Evolutionary conservation across 441 rosid genomes (phyloP), one percentile per base, ranked within the genome.

Genomic region (Erysimum cheiri): DNA sequence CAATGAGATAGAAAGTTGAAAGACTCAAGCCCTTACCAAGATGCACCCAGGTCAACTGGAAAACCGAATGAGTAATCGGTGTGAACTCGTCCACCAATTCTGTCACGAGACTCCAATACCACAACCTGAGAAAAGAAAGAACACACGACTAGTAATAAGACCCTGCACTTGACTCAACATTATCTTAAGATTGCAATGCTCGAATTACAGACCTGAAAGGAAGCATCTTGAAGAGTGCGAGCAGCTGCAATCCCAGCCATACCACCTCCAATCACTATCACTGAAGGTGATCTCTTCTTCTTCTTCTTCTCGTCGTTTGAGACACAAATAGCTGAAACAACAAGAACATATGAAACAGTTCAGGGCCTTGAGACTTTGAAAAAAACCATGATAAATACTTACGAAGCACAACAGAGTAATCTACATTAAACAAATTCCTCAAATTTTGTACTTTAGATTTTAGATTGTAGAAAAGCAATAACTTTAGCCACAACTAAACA

Each of bases 41-140:
- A 90, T 64, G 99, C 98, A 67, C 98, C 98, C 29, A 92, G 81
- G 80, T 95, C 99, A 55, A 95, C 84, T 15, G 99, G 99, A 79
- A 89, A 93, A 60, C 97, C 98, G 54, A 92, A 89, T 5, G 98
- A 82, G 83, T 79, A 89, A 74, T 93, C 88, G 4, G 98, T 93
- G 66, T 87, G 85, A 70, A 89, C 88, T 48, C 97, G 85, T 72
- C 98, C 98, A 48, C 98, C 98, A 67, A 89, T 75, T 71, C 98
- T 85, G 50, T 91, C 93, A 46, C 97, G 82, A 12, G 98, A 93
- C 82, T 93, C 98, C 81, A 93, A 79, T 73, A 94, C 68, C 15
- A 82, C 75, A 78, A 94, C 99, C 99, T 93, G 73, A 3, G 70
- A 28, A 47, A 78, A 65, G 6, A 59, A 28, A 35, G 43, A 33